Conservation (phyloP, 768 basidiomycete species). For the Mycena metata region DNA sequence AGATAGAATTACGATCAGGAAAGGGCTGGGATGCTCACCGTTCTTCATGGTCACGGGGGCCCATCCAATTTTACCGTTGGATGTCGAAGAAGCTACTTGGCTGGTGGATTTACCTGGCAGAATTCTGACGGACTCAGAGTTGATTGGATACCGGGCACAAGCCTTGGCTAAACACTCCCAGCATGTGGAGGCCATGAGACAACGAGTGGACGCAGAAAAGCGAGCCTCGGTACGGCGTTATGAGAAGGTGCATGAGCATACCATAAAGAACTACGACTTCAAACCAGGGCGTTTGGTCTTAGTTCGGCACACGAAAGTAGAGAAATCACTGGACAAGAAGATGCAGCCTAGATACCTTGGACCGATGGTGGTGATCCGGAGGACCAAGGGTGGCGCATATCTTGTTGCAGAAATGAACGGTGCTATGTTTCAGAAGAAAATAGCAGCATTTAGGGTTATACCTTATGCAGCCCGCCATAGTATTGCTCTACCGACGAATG, state of each 20-base stretch:
- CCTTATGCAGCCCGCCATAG: background rate
- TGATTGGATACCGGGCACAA: too few species aligned
- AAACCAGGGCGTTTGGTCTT: background rate
- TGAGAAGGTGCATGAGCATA: background rate
- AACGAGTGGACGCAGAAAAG: background rate
- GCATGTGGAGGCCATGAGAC: too few species aligned
- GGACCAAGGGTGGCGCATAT: constrained; percentile 2
- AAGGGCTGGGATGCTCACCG: too few species aligned
- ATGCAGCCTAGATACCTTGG: constrained; percentile 2
- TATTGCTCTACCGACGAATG: background rate
- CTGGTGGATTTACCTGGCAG: too few species aligned
- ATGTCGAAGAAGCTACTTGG: too few species aligned
- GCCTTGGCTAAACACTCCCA: too few species aligned
- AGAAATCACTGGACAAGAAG: background rate
- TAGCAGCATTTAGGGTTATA: constrained; percentile 8
- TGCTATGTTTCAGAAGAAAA: background rate
- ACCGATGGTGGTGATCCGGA: background rate
- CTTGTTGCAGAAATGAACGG: constrained; percentile 1
- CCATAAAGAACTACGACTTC: background rate
- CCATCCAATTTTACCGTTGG: too few species aligned
- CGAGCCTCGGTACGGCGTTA: background rate
- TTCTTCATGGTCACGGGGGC: too few species aligned
- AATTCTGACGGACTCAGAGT: too few species aligned
- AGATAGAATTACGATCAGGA: too few species aligned
- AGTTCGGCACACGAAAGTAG: background rate